Evolutionary conservation across 2,329 filamentous ascomycete genomes (phyloP).

Genomic region (Aspergillus hortae): DNA sequence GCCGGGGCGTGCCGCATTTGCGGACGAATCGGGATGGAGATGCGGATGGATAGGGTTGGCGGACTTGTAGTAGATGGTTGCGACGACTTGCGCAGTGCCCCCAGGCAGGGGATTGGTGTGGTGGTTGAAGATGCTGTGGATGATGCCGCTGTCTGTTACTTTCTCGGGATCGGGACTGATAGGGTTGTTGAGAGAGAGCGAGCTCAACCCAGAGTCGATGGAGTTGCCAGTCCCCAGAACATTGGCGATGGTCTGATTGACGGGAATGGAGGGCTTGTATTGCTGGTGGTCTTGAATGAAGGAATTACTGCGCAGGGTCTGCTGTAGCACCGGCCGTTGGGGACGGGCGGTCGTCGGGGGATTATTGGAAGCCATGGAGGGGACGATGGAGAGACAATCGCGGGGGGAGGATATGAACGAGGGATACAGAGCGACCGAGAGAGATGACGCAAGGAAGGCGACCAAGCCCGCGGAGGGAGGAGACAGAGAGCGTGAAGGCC

Average conservation of each 20-base stretch:
- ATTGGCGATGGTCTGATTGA: constrained; percentile 34
- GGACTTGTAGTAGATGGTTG: constrained; percentile 49
- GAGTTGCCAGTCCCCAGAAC: constrained; percentile 27
- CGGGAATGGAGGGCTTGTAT: constrained; percentile 39
- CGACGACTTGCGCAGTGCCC: constrained; percentile 43
- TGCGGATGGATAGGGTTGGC: constrained; percentile 41
- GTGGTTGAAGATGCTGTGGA: constrained; percentile 45
- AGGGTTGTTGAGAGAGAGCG: constrained; percentile 32
- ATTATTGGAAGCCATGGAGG: constrained; percentile 8
- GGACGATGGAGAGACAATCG: neutral
- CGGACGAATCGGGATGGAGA: constrained; percentile 47
- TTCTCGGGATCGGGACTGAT: constrained; percentile 37
- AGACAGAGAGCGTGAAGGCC: too few relatives aligned
- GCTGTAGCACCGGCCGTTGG: constrained; percentile 41
- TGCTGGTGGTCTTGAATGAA: constrained; percentile 49
- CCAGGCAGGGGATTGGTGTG: constrained; percentile 36
- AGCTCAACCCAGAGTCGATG: constrained; percentile 21
- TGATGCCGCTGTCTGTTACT: constrained; percentile 44
- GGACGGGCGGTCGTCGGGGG: constrained; percentile 28
- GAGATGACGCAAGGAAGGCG: too few relatives aligned
- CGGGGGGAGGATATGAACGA: neutral
- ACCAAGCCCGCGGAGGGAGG: too few relatives aligned
- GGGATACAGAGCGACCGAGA: too few relatives aligned
- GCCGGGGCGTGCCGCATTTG: constrained; percentile 27
- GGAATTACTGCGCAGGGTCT: constrained; percentile 40